phyloP scores from a whole-genome alignment of 139 green algal genomes.

The Tetraselmis striata region DNA sequence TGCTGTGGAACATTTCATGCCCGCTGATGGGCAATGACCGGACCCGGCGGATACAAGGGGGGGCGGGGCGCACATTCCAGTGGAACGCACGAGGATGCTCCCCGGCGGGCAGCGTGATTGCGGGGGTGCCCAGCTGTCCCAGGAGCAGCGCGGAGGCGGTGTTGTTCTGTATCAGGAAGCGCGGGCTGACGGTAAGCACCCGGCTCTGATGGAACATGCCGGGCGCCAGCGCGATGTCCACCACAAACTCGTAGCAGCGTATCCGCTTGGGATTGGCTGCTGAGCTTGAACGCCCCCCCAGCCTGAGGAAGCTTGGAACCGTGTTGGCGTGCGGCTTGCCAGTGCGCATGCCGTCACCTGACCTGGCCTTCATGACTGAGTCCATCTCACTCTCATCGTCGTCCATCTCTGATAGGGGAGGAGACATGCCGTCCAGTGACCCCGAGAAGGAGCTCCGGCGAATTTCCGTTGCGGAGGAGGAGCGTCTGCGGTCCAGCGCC shows the following conservation, averaged over 20 bases:
- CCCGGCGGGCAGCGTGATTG: slow-evolving; percentile 14
- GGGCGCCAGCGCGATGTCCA: slow-evolving; percentile 31
- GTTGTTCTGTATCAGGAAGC: slow-evolving; percentile 41
- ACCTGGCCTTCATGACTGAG: neutral
- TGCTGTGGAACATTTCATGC: too few species aligned
- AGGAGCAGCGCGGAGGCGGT: slow-evolving; percentile 22
- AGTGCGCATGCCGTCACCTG: neutral
- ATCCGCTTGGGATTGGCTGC: neutral
- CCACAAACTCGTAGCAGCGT: slow-evolving; percentile 29
- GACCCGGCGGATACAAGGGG: too few species aligned
- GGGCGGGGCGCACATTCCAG: slow-evolving; percentile 31
- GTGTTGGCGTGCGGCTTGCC: neutral
- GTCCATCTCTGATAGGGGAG: neutral
- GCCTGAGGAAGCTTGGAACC: neutral
- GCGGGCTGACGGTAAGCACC: slow-evolving; percentile 34
- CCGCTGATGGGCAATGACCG: too few species aligned
- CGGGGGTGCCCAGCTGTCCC: slow-evolving; percentile 17
- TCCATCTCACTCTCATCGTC: too few species aligned
- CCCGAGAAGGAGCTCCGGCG: neutral
- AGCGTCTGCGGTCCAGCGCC: too few species aligned
- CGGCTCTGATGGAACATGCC: slow-evolving; percentile 28
- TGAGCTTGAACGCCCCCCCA: neutral
- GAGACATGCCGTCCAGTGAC: neutral
- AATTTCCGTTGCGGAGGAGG: too few species aligned
- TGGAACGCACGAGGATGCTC: slow-evolving; percentile 23